These are phyloP conservation scores for Suillus subluteus DNA, from an alignment of 768 basidiomycete genomes.

Conservation along the genomic window DNA sequence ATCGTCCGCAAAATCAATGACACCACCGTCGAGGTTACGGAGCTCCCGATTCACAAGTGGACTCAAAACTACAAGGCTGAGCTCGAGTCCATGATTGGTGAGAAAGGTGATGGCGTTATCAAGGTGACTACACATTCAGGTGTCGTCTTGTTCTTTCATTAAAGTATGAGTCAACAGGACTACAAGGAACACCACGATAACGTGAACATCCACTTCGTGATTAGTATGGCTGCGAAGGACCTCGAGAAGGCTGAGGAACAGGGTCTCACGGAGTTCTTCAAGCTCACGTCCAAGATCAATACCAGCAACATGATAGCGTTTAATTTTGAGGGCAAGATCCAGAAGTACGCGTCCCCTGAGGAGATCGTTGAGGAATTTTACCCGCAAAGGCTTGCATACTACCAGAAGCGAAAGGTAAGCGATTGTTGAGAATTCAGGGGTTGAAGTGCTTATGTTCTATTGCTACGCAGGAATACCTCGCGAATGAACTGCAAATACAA, in stretches of 20 bases:
- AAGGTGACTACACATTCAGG: slow-evolving; percentile 55
- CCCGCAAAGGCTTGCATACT: slow-evolving; percentile 83
- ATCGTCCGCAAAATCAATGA: slow-evolving; percentile 76
- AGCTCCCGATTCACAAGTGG: slow-evolving; percentile 95
- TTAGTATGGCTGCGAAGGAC: slow-evolving; percentile 79
- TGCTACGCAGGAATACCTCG: slow-evolving; percentile 71
- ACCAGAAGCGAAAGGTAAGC: slow-evolving; percentile 91
- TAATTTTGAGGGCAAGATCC: slow-evolving; percentile 94
- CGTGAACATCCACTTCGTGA: slow-evolving; percentile 83
- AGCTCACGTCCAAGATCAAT: slow-evolving; percentile 79
- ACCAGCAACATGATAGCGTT: slow-evolving; percentile 99
- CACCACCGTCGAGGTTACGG: slow-evolving; percentile 92
- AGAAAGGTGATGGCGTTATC: slow-evolving; percentile 79
- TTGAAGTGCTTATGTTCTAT: neutral
- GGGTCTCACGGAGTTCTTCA: slow-evolving; percentile 91
- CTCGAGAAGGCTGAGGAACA: slow-evolving; percentile 88
- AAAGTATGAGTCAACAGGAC: slow-evolving; percentile 56
- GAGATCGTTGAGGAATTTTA: slow-evolving; percentile 95
- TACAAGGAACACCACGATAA: slow-evolving; percentile 98
- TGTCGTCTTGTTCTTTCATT: slow-evolving; percentile 1
- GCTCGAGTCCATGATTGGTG: slow-evolving; percentile 85
- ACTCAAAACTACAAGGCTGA: slow-evolving; percentile 92
- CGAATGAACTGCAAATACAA: slow-evolving; percentile 76
- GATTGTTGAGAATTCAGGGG: neutral
- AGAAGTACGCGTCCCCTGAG: slow-evolving; percentile 87